A percentile compares a stretch with the other conserved stretches of the same genome.
Evolutionary conservation across 441 rosid genomes (phyloP).

Genomic region (Populus hybrid): DNA sequence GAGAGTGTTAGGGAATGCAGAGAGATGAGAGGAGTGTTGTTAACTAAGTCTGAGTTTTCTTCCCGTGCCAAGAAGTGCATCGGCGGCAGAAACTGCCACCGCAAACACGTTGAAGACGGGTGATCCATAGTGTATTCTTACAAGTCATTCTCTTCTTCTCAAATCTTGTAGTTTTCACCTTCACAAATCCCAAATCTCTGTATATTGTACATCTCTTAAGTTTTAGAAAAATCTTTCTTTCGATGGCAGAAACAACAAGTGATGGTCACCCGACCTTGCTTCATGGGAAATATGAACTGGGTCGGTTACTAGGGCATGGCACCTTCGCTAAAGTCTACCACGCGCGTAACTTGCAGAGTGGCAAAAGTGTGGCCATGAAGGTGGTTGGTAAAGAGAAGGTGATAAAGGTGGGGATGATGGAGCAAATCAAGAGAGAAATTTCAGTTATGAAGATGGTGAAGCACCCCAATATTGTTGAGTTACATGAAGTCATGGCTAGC

Average conservation of each 20-base stretch:
- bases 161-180: background rate
- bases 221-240: background rate
- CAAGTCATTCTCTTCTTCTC: background rate
- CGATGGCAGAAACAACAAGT: slow-evolving; percentile 19
- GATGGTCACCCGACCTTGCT: slow-evolving; percentile 34
- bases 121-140: slow-evolving; percentile 33
- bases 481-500: slow-evolving; percentile 90
- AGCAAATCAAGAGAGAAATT: slow-evolving; percentile 20
- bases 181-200: background rate
- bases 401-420: slow-evolving; percentile 79
- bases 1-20: slow-evolving; percentile 68
- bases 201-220: background rate
- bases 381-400: slow-evolving; percentile 85
- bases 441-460: slow-evolving; percentile 91
- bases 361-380: slow-evolving; percentile 71
- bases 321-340: slow-evolving; percentile 86
- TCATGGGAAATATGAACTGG: slow-evolving; percentile 80
- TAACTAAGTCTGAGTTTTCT: slow-evolving; percentile 48
- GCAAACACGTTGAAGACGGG: slow-evolving; percentile 98
- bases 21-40: slow-evolving; percentile 62
- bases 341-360: slow-evolving; percentile 49
- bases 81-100: slow-evolving; percentile 90
- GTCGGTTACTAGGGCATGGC: slow-evolving; percentile 74
- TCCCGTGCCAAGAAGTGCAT: slow-evolving; percentile 48
- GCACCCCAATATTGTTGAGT: slow-evolving; percentile 80